Evolutionary conservation across 768 basidiomycete genomes (phyloP), one percentile per base, ranked within the genome.

Genomic region (Cytidiella melzeri): DNA sequence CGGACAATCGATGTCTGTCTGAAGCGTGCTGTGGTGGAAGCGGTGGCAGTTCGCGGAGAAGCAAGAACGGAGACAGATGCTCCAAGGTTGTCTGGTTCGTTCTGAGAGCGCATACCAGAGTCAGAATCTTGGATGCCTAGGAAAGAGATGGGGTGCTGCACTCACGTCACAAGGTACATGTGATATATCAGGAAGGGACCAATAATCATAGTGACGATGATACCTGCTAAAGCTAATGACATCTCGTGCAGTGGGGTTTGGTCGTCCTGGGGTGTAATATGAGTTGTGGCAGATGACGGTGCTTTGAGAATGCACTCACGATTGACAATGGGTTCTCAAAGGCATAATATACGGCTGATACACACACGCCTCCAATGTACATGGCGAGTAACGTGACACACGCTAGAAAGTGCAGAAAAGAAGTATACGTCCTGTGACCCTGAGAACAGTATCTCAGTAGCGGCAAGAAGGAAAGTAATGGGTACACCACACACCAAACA

Each of bases 1-100:
- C 71, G 1, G 87, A 86, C 24, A 86, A 69, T 25, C 65, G 67
- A 55, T 72, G 75, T 19, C 41, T 41, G 15, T 47, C 44, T 18
- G 52, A 43, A 10, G 48, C 30, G 15, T 67, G 70, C n/a, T 69
- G 64, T 0, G 81, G 82, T 28, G 47, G 47, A 10, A 86, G 69
- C 3, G 76, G 75, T 26, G 89, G 84, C 23, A 91, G 69, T 57
- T 87, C 67, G 47, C 83, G 79, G 44, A 92, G 71, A 12, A 92
- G 71, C 23, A 85, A 63, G 63, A 86, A 91, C 1, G 87, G 87
- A 0, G 87, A 80, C 34, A 90, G 72, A 48, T 80, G 73, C 60
- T 92, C 89, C 19, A 90, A 54, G 0, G 89, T 92, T n/a, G 89
- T 91, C 67, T 91, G 87, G 61, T 92, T 92, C 23, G 83, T 89